Evolutionary conservation across 2,329 filamentous ascomycete genomes (phyloP).

Genomic region (Cladophialophora immunda): DNA sequence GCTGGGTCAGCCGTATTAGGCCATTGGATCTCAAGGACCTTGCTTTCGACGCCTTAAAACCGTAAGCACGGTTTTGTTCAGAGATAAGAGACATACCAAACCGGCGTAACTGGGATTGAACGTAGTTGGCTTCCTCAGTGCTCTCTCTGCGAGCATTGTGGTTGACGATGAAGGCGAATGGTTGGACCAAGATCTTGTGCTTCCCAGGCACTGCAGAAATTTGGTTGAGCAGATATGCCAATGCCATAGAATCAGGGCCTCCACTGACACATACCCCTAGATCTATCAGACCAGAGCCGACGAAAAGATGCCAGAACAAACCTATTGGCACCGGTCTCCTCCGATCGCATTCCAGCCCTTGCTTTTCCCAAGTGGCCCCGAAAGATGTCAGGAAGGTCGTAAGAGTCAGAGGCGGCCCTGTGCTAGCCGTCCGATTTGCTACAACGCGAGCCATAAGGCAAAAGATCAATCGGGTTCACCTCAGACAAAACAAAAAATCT

Average conservation of each 20-base stretch:
- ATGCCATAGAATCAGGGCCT: conserved; percentile 96
- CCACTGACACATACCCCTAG: conserved; percentile 78
- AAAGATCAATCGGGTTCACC: neutral
- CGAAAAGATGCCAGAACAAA: conserved; percentile 3
- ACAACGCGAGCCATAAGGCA: neutral
- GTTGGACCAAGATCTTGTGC: conserved; percentile 40
- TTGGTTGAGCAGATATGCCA: conserved; percentile 75
- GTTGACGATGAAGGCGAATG: conserved; percentile 68
- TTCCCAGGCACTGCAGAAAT: conserved; percentile 42
- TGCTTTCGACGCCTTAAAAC: conserved; percentile 42
- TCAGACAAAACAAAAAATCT: neutral
- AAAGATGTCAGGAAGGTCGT: neutral
- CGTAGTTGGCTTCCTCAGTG: conserved; percentile 61
- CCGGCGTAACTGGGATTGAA: conserved; percentile 55
- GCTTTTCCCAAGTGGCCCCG: conserved; percentile 11
- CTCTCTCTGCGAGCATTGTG: conserved; percentile 67
- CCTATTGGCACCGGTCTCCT: conserved; percentile 19
- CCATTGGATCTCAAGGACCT: conserved; percentile 63
- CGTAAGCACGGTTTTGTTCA: conserved; percentile 40
- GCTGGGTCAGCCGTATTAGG: conserved; percentile 48
- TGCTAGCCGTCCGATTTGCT: neutral
- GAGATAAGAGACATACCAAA: conserved; percentile 49
- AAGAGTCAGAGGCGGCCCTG: neutral
- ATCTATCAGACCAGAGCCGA: conserved; percentile 10
- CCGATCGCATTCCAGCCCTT: neutral